These are phyloP conservation scores for Trichoderma oligosporum DNA, from an alignment of 2,329 filamentous ascomycete species.

Conservation along the genomic window DNA sequence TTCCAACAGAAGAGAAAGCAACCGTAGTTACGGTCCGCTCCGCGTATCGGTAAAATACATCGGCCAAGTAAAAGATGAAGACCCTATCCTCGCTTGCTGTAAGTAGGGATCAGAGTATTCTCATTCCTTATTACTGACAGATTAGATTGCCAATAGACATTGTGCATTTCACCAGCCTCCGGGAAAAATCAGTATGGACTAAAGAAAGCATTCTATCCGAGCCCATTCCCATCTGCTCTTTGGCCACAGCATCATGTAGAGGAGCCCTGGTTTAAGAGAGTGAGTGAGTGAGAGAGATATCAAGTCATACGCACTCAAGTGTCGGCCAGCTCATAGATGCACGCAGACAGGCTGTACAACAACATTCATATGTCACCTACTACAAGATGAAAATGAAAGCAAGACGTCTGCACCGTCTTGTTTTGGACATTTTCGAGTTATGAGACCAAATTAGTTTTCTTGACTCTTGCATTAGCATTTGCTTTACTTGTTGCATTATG, in stretches of 20 bases:
- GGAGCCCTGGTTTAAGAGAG: no score
- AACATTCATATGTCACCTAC: neutral
- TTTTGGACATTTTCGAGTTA: neutral
- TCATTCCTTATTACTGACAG: neutral
- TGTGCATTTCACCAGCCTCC: neutral
- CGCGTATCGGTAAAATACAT: neutral
- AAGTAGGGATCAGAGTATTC: neutral
- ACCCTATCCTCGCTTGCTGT: no score
- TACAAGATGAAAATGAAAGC: neutral
- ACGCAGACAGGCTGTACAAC: neutral
- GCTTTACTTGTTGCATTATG: no score
- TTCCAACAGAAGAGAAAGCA: neutral
- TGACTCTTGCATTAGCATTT: no score
- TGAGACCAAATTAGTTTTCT: neutral
- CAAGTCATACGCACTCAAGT: constrained; percentile 10
- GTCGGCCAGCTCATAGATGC: constrained; percentile 12
- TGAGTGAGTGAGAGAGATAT: neutral
- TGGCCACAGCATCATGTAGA: no score
- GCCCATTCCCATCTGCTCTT: neutral
- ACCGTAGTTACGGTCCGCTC: neutral
- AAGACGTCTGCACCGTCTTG: neutral
- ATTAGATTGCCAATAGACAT: neutral
- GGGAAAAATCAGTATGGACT: neutral
- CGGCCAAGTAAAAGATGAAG: neutral
- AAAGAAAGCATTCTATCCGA: neutral